Evolutionary conservation across 2,329 filamentous ascomycete genomes (phyloP).

Genomic region (Setomelanomma holmii): DNA sequence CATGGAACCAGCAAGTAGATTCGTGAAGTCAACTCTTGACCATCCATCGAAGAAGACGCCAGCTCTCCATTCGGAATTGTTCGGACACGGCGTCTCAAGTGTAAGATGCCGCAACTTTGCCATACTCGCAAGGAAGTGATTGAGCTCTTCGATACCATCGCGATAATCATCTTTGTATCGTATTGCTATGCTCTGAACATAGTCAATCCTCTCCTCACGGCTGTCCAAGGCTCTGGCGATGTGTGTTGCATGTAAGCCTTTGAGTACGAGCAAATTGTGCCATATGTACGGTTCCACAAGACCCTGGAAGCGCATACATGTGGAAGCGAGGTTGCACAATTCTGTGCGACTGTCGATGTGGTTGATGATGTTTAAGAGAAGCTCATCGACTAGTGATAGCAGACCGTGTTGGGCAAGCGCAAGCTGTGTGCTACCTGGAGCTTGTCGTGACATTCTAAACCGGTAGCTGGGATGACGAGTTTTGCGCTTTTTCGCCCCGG

Average conservation of each 20-base stretch:
- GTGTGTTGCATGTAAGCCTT: constrained; percentile 31
- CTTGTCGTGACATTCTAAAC: constrained; percentile 29
- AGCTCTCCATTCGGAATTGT: constrained; percentile 40
- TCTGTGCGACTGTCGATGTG: constrained; percentile 30
- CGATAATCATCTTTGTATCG: constrained; percentile 30
- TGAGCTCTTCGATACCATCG: constrained; percentile 39
- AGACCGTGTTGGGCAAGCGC: constrained; percentile 25
- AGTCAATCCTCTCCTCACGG: constrained; percentile 29
- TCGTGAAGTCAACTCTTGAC: constrained; percentile 41
- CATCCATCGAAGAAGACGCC: constrained; percentile 33
- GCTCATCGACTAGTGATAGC: constrained; percentile 42
- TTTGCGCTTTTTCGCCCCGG: constrained; percentile 38
- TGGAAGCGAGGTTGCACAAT: constrained; percentile 38
- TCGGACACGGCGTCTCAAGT: constrained; percentile 46
- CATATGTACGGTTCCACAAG: constrained; percentile 46
- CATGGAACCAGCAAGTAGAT: constrained; percentile 35
- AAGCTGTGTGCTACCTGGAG: constrained; percentile 18
- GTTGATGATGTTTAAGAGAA: constrained; percentile 44
- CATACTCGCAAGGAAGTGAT: constrained; percentile 36
- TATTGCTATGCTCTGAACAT: constrained; percentile 39
- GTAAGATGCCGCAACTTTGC: constrained; percentile 37
- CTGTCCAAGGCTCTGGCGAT: constrained; percentile 32
- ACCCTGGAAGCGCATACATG: constrained; percentile 37
- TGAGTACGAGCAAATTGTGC: constrained; percentile 36
- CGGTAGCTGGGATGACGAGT: constrained; percentile 32